Evolutionary conservation across 2,329 filamentous ascomycete genomes (phyloP), one percentile per base, ranked within the genome.

Genomic region (Ustulina deusta): DNA sequence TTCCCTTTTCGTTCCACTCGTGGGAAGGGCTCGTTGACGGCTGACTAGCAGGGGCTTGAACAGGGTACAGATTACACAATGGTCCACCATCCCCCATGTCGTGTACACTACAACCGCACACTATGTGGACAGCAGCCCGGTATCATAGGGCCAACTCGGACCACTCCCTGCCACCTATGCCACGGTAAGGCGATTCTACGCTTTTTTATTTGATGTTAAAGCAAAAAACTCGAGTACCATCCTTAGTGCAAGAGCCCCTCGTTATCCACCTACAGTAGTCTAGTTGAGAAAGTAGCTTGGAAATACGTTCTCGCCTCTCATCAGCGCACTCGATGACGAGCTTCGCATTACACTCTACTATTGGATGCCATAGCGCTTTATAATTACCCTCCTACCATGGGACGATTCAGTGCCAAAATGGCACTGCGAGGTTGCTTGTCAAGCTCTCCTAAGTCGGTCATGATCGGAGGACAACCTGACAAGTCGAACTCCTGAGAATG

Each of bases 61-160:
- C 73, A 75, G 75, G 75, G 73, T 71, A 69, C 55, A 49, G 40
- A 65, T 72, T 73, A 70, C 67, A 56, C 60, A 57, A 65, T 63
- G 69, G 34, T 71, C 73, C 72, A 74, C 72, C 38, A 66, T 69
- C 68, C 69, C 74, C 73, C 66, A 65, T 68, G 56, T 72, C 46
- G 27, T 56, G 60, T 56, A 55, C 54, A 48, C 60, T 55, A 46
- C 44, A 52, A 49, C 44, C 44, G 51, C 55, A 46, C 40, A 44
- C 60, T 70, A 73, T 76, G 72, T 74, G 70, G 69, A 61, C 71
- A 69, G 73, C 71, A 73, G 72, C 72, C 72, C 71, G 74, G 71
- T 75, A 68, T 77, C 74, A 77, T 77, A 77, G 75, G 76, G 73
- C 73, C 72, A 72, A 75, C 72, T 73, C 59, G 73, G 72, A 65